Base-by-base conservation (phyloP, 208 protist genomes). In the Phytomonas sp. region DNA sequence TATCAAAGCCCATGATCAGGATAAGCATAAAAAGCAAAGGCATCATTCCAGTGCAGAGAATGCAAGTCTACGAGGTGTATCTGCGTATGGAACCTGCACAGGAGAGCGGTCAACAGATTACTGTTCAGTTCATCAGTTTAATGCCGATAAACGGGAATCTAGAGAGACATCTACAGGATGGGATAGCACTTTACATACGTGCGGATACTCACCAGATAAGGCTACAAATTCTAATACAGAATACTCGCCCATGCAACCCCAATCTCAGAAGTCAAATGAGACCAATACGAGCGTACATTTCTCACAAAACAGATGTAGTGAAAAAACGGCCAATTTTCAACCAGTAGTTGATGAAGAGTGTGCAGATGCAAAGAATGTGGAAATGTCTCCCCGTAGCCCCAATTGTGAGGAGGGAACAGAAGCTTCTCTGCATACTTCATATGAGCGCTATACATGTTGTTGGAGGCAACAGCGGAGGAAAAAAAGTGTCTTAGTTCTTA, bases 401-500 rank as follows among this genome's bases (percentile, higher is more conserved):
- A 15, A 51, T 51, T 6, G 2, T 20, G 40, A 17, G 1, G 13
- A 51, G 20, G 40, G 40, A 15, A 51, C 3, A 4, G 20, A 51
- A 23, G 40, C 13, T 20, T 51, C 4, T 20, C 40, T 15, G 40
- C 13, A 15, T 51, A 51, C 40, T 20, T 51, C 20, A 15, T 20
- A 6, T 51, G 13, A 15, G 1, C 2, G 40, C 40, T 51, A 51
- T 51, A 23, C 40, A 51, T 20, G 13, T 51, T 4, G 4, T 51
- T 20, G 13, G 40, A 17, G 60, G 30, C 60, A 17, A 34, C 7
- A n/a, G 30, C 4, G 60, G 15, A 5, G 60, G 13, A 51, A 17
- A 51, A 51, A 51, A 20, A 51, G 40, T 51, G 65, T 71, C 7
- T 67, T 80, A 6, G 2, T 80, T 34, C 51, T 75, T 4, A 37